Evolutionary conservation across 1,284 basidiomycete species (phyloP), one percentile per base, ranked within the genome.

Genomic region (Boletus hoseneyae): DNA sequence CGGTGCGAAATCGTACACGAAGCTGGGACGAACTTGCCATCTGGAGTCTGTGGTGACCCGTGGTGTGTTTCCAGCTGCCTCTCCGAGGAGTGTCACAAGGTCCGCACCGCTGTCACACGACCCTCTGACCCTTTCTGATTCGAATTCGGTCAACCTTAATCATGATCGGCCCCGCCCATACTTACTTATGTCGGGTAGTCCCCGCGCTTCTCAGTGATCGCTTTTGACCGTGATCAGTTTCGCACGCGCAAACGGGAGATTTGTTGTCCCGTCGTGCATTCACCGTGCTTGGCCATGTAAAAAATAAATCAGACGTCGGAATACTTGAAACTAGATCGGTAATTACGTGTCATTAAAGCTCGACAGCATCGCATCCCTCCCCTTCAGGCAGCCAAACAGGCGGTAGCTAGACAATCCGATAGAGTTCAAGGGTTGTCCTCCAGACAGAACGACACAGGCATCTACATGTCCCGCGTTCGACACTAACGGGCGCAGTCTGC

Each of bases 401-500:
- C 4, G 42, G 39, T 42, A 3, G 35, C 42, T 45, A 40, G 46
- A 40, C 40, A 45, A 32, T 43, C 52, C 46, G 41, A 46, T 37
- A 32, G 36, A 42, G 35, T 55, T 38, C 37, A 42, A 36, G 43
- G 38, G 37, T n/a, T 23, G 41, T 23, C 45, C 45, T 18, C 9
- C 38, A 42, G 12, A 46, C 36, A 29, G 42, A 42, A 53, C 30
- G 19, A 11, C 3, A 41, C 2, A 3, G 36, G 4, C 18, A 37
- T 40, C 34, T 44, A 42, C 47, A 39, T 35, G 45, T 47, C 42
- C 76, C 70, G 23, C 63, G 0, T n/a, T n/a, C 58, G 55, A 82
- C 65, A 21, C 59, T 68, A 69, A 83, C 76, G 7, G 75, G 51
- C 23, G 71, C 78, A 23, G 74, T 70, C 78, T 25, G 75, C 2